Evolutionary conservation across 1,139 yeast species (phyloP), one percentile per base, ranked within the genome.

Genomic region (Arxiozyma heterogenica): DNA sequence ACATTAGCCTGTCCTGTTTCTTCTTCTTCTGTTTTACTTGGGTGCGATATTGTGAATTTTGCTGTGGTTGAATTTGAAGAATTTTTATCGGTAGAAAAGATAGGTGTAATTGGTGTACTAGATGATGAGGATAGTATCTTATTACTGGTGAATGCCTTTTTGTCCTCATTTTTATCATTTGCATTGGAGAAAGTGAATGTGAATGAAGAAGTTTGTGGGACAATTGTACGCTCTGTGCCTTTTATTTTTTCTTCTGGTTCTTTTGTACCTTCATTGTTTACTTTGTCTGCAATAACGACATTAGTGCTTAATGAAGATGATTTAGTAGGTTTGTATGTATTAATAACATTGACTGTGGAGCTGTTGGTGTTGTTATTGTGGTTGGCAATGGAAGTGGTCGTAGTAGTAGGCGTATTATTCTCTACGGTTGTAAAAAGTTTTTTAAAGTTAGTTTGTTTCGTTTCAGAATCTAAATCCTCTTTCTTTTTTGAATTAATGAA

Each of bases 231-330:
- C 34, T 12, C 4, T n/a, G 23, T 44, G 18, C 34, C 17, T 39
- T 44, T 23, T 2, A 30, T n/a, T 5, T 41, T 30, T 41, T 50
- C 48, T 5, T 20, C 20, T n/a, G 49, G 34, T 22, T 43, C 43
- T 12, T 41, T 43, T 4, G 44, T 34, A 12, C 30, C 41, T 20
- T 34, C 22, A 41, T 27, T 20, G 12, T 15, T 39, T 20, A 23
- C 43, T 3, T 42, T 44, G 7, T 50, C 55, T 1, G 63, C 60
- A 1, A 60, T 54, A 1, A 69, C 62, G 4, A 69, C 64, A 53
- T 64, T 69, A 1, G 64, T 57, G 18, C 74, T 63, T 48, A 71
- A 54, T 0, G 74, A 70, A 0, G 74, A 71, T 1, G 75, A 69
- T 53, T 67, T 69, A 9, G 55, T 55, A 6, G 75, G 75, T 55